Evolutionary conservation across 2,329 filamentous ascomycete species (phyloP).

Genomic region (Penicillium sp.): DNA sequence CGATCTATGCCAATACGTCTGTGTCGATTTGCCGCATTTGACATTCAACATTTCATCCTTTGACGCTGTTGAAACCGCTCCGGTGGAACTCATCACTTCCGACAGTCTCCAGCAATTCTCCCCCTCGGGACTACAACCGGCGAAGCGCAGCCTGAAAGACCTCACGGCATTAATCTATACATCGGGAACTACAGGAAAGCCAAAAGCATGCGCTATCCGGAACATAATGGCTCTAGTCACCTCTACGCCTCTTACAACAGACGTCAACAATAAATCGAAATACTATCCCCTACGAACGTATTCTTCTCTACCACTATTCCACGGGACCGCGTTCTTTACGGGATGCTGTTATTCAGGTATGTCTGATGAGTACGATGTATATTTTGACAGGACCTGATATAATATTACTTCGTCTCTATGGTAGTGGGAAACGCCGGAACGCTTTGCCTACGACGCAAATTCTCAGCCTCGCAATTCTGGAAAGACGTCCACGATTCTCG

Average conservation of each 20-base stretch:
- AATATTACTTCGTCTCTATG: too few relatives aligned
- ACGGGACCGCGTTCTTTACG: slow-evolving; percentile 47
- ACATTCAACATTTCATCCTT: slow-evolving; percentile 40
- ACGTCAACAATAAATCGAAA: slow-evolving; percentile 36
- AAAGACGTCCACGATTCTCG: slow-evolving; percentile 42
- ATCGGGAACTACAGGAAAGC: slow-evolving; percentile 47
- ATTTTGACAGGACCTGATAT: too few relatives aligned
- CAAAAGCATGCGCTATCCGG: slow-evolving; percentile 43
- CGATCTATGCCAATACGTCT: slow-evolving; percentile 38
- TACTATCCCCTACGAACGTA: slow-evolving; percentile 46
- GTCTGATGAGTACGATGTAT: too few relatives aligned
- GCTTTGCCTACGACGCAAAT: slow-evolving; percentile 44
- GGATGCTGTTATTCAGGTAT: slow-evolving; percentile 41
- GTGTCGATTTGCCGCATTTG: slow-evolving; percentile 33
- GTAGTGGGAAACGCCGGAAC: slow-evolving; percentile 41
- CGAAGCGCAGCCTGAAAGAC: slow-evolving; percentile 35
- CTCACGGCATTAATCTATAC: slow-evolving; percentile 44
- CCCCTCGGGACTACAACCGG: slow-evolving; percentile 19
- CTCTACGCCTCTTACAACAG: slow-evolving; percentile 34
- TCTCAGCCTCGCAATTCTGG: slow-evolving; percentile 45
- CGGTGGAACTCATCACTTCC: slow-evolving; percentile 24
- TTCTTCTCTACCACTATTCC: slow-evolving; percentile 47
- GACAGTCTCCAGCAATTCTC: slow-evolving; percentile 27
- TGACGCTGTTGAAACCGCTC: slow-evolving; percentile 18
- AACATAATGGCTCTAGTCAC: slow-evolving; percentile 38